These are phyloP conservation scores for Lophiotrema nucula DNA, from an alignment of 495 filamentous ascomycete genomes.

Conservation along the genomic window DNA sequence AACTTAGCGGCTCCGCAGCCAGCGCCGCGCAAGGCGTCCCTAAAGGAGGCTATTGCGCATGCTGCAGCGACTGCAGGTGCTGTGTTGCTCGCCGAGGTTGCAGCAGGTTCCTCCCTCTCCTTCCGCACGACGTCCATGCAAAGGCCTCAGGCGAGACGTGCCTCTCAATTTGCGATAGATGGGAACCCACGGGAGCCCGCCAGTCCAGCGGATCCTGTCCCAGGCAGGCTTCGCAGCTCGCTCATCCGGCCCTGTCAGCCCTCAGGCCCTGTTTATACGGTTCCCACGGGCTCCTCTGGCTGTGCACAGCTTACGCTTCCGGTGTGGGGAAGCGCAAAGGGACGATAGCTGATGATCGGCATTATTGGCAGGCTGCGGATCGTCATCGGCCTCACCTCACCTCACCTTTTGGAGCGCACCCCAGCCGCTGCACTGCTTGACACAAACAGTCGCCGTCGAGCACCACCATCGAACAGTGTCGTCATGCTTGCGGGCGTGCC, in stretches of 20 bases:
- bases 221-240: neutral
- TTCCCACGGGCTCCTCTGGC: neutral
- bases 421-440: neutral
- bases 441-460: no score
- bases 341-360: slow-evolving; percentile 27
- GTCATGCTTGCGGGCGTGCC: neutral
- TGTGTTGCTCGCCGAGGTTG: no score
- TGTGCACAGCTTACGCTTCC: neutral
- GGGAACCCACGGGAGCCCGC: slow-evolving; percentile 16
- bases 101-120: no score
- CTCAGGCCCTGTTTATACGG: slow-evolving; percentile 19
- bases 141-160: no score
- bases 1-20: no score
- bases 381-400: neutral
- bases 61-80: no score
- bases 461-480: no score
- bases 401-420: neutral
- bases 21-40: no score
- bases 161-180: slow-evolving; percentile 16
- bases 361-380: slow-evolving; percentile 14
- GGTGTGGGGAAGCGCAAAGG: slow-evolving; percentile 35
- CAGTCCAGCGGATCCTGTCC: slow-evolving; percentile 3
- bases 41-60: no score
- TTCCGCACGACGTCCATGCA: no score
- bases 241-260: neutral